These are phyloP conservation scores for Aspergillus versicolor DNA, from an alignment of 2,329 filamentous ascomycete species.

Conservation along the genomic window DNA sequence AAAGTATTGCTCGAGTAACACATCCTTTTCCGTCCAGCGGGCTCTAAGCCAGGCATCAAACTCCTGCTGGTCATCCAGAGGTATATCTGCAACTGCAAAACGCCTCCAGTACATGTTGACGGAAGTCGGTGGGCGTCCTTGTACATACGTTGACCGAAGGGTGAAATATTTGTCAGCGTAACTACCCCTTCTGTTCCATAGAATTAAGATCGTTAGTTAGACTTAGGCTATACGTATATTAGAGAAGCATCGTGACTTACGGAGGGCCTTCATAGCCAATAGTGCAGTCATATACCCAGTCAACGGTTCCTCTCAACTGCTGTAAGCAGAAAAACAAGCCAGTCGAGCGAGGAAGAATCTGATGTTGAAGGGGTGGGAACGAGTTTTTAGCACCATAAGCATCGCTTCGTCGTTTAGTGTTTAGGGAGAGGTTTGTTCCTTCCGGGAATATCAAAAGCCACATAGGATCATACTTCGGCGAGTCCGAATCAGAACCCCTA, in stretches of 20 bases:
- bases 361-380: constrained; percentile 58
- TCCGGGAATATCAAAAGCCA: constrained; percentile 67
- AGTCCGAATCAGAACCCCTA: constrained; percentile 49
- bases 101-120: constrained; percentile 97
- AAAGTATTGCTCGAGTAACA: constrained; percentile 78
- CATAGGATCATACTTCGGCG: constrained; percentile 58
- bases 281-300: constrained; percentile 74
- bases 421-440: constrained; percentile 60
- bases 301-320: constrained; percentile 58
- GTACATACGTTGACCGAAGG: constrained; percentile 80
- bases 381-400: constrained; percentile 59
- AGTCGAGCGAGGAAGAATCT: constrained; percentile 61
- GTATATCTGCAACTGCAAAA: constrained; percentile 77
- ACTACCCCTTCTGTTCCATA: constrained; percentile 61
- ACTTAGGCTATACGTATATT: neutral
- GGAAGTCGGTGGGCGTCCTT: constrained; percentile 85
- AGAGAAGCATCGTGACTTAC: constrained; percentile 55
- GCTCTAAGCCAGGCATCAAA: constrained; percentile 85
- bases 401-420: constrained; percentile 56
- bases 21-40: constrained; percentile 91
- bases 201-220: neutral
- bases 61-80: constrained; percentile 67
- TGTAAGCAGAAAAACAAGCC: constrained; percentile 62
- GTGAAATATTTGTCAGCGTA: constrained; percentile 93
- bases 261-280: constrained; percentile 92